Evolutionary conservation across 2,329 filamentous ascomycete species (phyloP).

Genomic region (Bipolaris sorokiniana): DNA sequence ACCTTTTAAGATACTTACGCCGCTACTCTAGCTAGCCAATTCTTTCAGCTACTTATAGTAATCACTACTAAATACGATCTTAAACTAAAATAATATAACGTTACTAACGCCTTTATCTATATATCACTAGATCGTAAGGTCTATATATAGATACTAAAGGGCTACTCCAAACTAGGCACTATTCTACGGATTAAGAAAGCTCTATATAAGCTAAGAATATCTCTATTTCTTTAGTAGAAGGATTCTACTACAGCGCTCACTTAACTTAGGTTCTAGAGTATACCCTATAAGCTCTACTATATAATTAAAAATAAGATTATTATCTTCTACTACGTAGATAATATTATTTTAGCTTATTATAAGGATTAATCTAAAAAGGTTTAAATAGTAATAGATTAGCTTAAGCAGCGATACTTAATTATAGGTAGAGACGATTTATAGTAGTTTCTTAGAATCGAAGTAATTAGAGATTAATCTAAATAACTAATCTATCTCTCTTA

Average conservation of each 20-base stretch:
- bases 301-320: slow-evolving; percentile 13
- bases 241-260: slow-evolving; percentile 1
- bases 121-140: too few relatives aligned
- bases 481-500: not conserved
- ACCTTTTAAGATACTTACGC: too few relatives aligned
- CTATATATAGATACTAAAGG: not conserved
- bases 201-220: not conserved
- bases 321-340: not conserved
- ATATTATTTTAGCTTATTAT: slow-evolving; percentile 12
- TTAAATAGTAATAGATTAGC: not conserved
- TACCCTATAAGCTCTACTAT: slow-evolving; percentile 14
- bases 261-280: not conserved
- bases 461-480: not conserved
- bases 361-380: not conserved
- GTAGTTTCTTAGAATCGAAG: slow-evolving; percentile 13
- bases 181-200: not conserved
- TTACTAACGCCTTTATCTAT: too few relatives aligned
- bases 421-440: slow-evolving; percentile 8
- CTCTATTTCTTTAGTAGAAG: not conserved
- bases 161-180: not conserved
- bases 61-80: too few relatives aligned
- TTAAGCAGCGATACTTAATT: slow-evolving; percentile 2
- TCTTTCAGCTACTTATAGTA: too few relatives aligned
- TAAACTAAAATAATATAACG: too few relatives aligned
- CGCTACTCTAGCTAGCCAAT: too few relatives aligned